Evolutionary conservation across 176 grass and related monocot genomes (phyloP), one percentile per base, ranked within the genome.

Genomic region (Zoysia pacifica): DNA sequence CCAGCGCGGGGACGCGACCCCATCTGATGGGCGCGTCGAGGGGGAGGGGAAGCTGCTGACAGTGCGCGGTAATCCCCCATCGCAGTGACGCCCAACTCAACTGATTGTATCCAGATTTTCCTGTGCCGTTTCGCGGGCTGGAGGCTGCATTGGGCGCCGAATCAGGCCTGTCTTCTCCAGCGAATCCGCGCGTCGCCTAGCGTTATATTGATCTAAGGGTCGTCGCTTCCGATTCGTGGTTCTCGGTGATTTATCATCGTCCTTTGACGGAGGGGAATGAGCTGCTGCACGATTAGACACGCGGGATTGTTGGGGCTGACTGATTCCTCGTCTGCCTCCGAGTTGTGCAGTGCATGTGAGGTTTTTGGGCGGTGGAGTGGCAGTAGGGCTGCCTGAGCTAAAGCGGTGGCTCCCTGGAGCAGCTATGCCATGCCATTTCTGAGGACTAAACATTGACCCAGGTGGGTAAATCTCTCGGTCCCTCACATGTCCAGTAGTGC

Each of bases 121-220:
- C 18, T 5, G 13, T 5, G 61, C 12, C 36, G 12, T n/a, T 12
- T 50, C 38, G 72, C 5, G 60, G n/a, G 1, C 5, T 47, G 16
- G 5, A 48, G 79, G 67, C 61, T 51, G 83, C 87, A 89, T 85
- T 85, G 87, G 72, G n/a, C 47, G 28, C 37, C 44, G 70, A 62
- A 40, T 50, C 61, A 6, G 44, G 62, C 15, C 12, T 0, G 63
- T 13, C 6, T 2, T 6, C 2, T 6, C 38, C 65, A 1, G 53
- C 28, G 64, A 71, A 63, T 38, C 54, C 41, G 12, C 28, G 38
- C 3, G 74, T 44, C 62, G 70, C 45, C 65, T 16, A 1, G 43
- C 64, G 86, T 44, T 70, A 14, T 61, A 18, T 14, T 82, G 82
- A 85, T 78, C 73, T 89, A 85, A 78, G 82, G 73, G 61, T 81